A percentile compares a stretch with the other conserved stretches of the same genome.
Evolutionary conservation across 441 rosid species (phyloP).

Genomic region (Gossypium lobatum): DNA sequence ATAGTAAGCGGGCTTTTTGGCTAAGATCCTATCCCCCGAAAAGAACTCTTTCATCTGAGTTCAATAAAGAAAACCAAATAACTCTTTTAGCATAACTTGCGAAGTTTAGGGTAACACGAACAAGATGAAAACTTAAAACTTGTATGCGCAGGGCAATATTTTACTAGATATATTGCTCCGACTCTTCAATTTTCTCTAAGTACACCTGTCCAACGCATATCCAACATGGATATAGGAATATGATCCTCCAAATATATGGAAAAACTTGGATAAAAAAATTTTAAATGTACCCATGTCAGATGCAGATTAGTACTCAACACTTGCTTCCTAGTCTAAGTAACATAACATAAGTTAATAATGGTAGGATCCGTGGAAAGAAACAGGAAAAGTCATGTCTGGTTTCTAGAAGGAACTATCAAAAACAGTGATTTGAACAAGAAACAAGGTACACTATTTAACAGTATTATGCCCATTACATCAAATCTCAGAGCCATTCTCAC

Average conservation of each 20-base stretch:
- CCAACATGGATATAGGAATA: not conserved
- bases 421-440: constrained; percentile 1
- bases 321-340: not conserved
- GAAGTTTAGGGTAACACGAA: not conserved
- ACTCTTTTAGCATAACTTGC: not conserved
- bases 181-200: not conserved
- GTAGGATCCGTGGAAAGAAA: not conserved
- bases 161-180: not conserved
- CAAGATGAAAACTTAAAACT: not conserved
- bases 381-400: not conserved
- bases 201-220: not conserved
- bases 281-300: not conserved
- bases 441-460: not conserved
- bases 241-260: not conserved
- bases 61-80: not conserved
- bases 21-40: constrained; percentile 54
- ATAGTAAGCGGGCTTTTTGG: constrained; percentile 67
- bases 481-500: not conserved
- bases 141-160: not conserved
- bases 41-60: constrained; percentile 77
- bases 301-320: not conserved
- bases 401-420: not conserved
- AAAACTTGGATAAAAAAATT: not conserved
- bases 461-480: not conserved
- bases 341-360: not conserved